Percentiles rank a stretch among this genome's conserved stretches.
These are phyloP conservation scores for Leishmania major DNA, from an alignment of 208 protist species.

Conservation along the genomic window DNA sequence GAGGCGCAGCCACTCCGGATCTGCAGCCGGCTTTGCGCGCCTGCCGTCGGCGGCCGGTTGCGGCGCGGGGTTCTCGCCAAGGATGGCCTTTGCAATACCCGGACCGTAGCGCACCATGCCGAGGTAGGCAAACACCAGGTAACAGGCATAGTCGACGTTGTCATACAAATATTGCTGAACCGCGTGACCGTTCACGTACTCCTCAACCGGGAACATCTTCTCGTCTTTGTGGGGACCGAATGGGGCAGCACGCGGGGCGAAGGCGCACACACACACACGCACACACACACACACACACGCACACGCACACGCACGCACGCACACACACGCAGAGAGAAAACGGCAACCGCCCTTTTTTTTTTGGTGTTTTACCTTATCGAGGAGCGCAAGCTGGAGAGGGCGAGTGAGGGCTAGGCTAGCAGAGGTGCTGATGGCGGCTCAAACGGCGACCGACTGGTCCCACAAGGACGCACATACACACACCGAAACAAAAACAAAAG, in stretches of 20 bases:
- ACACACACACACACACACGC: not conserved
- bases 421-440: not conserved
- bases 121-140: constrained; percentile 50
- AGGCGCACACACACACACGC: not conserved
- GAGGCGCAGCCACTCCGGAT: constrained; percentile 59
- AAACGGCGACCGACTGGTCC: not conserved
- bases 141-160: constrained; percentile 38
- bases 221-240: not conserved
- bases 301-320: too few relatives aligned
- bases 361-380: not conserved
- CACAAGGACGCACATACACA: not conserved
- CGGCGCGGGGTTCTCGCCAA: constrained; percentile 41
- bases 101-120: constrained; percentile 58
- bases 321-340: constrained; percentile 12
- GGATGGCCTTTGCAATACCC: constrained; percentile 41
- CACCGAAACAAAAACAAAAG: not conserved
- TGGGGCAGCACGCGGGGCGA: not conserved
- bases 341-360: not conserved
- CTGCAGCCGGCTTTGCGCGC: constrained; percentile 28
- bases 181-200: constrained; percentile 39
- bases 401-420: not conserved
- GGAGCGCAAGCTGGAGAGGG: not conserved
- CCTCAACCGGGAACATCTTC: constrained; percentile 42
- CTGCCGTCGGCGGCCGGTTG: constrained; percentile 25
- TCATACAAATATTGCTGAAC: constrained; percentile 41